Base-by-base conservation (phyloP, 2,329 filamentous ascomycete genomes). In the Ustulina deusta region DNA sequence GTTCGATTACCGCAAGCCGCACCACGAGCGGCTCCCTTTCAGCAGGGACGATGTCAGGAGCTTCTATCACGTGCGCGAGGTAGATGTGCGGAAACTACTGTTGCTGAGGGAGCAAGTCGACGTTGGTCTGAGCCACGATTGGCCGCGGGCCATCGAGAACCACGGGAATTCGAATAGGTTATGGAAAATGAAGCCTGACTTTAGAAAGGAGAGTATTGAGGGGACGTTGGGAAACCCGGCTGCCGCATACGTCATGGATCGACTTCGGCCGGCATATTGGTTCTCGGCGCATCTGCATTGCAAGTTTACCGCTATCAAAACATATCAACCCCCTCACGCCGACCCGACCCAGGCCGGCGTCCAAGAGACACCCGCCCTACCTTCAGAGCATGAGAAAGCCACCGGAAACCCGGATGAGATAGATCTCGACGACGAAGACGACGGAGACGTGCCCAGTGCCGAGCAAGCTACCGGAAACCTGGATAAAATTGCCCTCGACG, bases 221-320 rank as follows among this genome's bases (percentile, higher is more conserved):
- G 93, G 93, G 0, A 89, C 84, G 9, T 82, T 99, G 25, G 96
- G 96, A 0, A 98, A 88, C 73, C 82, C 87, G 36, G 95, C 95
- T 0, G 94, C 94, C 0, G 89, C 87, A 75, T 88, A 91, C 72
- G 90, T 97, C 22, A 86, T 98, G 80, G 90, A 97, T 76, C 87
- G 92, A 34, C 80, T 99, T 60, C 86, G 93, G 60, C 96, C 96
- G 10, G 85, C 86, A 0, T 91, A 93, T 78, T 99, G 96, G 96
- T 97, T 98, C 78, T 91, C 92, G 42, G 96, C 94, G 2, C 96
- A 99, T 80, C 81, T 98, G 81, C 96, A 99, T 79, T 90, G 92
- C 82, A 97, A 95, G 77, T 98, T 91, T 77, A 81, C 90, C 0
- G 96, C 94, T 0, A 78, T 89, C 70, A 91, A 87, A 77, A 81